Base-by-base conservation (phyloP, 2,329 filamentous ascomycete species). In the Cadophora luteo-olivacea region DNA sequence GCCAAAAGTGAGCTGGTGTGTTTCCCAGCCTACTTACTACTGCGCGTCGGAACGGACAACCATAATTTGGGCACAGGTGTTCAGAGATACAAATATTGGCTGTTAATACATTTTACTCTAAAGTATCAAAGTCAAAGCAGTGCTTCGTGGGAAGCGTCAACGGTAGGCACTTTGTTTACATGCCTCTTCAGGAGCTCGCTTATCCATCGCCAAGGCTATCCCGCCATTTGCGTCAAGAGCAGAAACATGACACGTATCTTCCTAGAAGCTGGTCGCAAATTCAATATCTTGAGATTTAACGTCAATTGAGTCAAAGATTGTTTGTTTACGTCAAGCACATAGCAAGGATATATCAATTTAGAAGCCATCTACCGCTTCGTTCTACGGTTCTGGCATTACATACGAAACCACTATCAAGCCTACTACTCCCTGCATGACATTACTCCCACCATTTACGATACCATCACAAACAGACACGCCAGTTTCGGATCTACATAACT, bases 331-430 rank as follows among this genome's bases (percentile, higher is more conserved):
- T 16, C 16, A 45, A 45, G 14, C 41, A 45, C 12, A 16, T 5
- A 55, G 33, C 7, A 55, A 32, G 11, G 29, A 55, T 55, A 55
- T 55, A n/a, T 55, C 52, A 55, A 55, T 55, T 55, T 55, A n/a
- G 4, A 12, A 24, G 3, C 5, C 51, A 55, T 55, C 52, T 55
- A 55, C 25, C 6, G 14, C 16, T 55, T 19, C 52, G 8, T 19
- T 55, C n/a, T n/a, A n/a, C n/a, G n/a, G n/a, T n/a, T n/a, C 52
- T 19, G 14, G 24, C 16, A 33, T 55, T 33, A 55, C 52, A 33
- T n/a, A 55, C 14, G 25, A 55, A 55, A 55, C 25, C 29, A 33
- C 24, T 14, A 3, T 29, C 29, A 55, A 55, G 25, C 6, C 29
- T 19, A 16, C 6, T 5, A 7, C 9, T 33, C 52, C 5, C 29